These are phyloP conservation scores for Jatropha multifida DNA, from an alignment of 441 rosid species.

Conservation along the genomic window DNA sequence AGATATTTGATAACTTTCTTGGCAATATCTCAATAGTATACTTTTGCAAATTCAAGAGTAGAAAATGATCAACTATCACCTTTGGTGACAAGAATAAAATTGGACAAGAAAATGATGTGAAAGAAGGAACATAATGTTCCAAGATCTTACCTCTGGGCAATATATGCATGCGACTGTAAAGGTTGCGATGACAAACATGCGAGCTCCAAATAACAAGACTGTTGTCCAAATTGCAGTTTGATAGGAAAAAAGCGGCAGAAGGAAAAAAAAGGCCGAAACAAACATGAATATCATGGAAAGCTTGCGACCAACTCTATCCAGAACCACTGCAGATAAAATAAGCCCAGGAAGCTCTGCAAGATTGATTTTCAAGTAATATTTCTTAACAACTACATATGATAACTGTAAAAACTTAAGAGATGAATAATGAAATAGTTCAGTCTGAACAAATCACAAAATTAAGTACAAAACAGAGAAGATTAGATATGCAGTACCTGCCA, in stretches of 20 bases:
- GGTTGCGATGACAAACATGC: constrained; percentile 45
- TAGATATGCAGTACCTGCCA: constrained; percentile 40
- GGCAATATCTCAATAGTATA: neutral
- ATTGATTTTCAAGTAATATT: neutral
- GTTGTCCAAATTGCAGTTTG: constrained; percentile 40
- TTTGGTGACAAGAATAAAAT: neutral
- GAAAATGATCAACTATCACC: neutral
- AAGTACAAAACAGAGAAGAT: neutral
- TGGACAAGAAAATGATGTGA: neutral
- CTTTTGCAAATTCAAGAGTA: neutral
- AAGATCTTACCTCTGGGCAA: constrained; percentile 53
- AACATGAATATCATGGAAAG: constrained; percentile 48
- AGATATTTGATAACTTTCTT: neutral
- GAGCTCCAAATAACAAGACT: constrained; percentile 50
- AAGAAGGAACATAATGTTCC: neutral
- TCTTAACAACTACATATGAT: neutral
- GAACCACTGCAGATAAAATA: constrained; percentile 40
- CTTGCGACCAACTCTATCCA: constrained; percentile 60
- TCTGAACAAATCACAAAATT: neutral
- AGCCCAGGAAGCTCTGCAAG: constrained; percentile 58
- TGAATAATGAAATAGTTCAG: neutral
- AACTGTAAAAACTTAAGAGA: neutral
- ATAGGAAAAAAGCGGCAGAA: constrained; percentile 44
- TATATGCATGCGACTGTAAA: constrained; percentile 50
- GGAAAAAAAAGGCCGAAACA: constrained; percentile 37